These are phyloP conservation scores for Xylaria sp. DNA, from an alignment of 2,329 filamentous ascomycete species.

Conservation along the genomic window DNA sequence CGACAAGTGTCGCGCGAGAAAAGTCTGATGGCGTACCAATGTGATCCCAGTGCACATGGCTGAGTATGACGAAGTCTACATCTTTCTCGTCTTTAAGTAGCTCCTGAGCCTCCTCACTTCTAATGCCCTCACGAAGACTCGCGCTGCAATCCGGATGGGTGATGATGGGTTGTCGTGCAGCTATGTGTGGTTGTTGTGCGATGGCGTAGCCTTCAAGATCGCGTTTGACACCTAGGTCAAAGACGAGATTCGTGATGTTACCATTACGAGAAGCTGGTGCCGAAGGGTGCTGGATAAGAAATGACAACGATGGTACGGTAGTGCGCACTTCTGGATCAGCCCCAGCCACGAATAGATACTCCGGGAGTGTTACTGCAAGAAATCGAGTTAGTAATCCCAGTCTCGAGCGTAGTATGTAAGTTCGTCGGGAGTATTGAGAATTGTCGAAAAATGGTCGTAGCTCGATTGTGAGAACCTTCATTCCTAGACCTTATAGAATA, in stretches of 20 bases:
- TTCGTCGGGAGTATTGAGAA: neutral
- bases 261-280: conserved; percentile 32
- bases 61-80: conserved; percentile 55
- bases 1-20: conserved; percentile 58
- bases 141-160: conserved; percentile 57
- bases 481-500: neutral
- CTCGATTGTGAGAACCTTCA: neutral
- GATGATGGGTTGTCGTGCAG: conserved; percentile 57
- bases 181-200: conserved; percentile 58
- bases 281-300: conserved; percentile 61
- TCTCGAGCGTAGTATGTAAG: neutral
- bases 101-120: neutral
- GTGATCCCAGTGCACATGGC: conserved; percentile 69
- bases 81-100: conserved; percentile 32
- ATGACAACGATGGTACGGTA: conserved; percentile 65
- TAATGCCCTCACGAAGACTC: conserved; percentile 48
- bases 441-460: neutral
- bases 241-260: conserved; percentile 56
- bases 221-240: conserved; percentile 65
- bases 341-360: conserved; percentile 58
- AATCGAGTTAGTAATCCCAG: neutral
- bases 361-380: conserved; percentile 56
- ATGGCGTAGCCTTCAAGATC: conserved; percentile 57
- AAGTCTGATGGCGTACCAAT: conserved; percentile 67
- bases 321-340: conserved; percentile 56